Conservation (phyloP, 2,329 filamentous ascomycete genomes). For the Drechslerella dactyloides region DNA sequence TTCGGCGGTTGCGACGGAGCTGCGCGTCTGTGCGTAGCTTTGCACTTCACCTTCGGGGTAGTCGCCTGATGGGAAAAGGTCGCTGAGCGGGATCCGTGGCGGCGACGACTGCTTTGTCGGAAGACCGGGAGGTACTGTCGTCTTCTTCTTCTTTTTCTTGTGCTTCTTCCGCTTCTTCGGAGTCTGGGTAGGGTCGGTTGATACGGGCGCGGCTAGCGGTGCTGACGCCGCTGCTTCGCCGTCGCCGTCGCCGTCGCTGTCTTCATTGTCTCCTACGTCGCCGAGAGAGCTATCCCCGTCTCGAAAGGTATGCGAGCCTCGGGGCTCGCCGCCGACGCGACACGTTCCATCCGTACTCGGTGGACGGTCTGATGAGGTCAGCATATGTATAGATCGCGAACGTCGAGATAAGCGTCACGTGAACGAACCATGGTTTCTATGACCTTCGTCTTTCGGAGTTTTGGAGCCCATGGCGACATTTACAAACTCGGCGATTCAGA, state of each 20-base stretch:
- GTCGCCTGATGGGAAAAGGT: conserved; percentile 73
- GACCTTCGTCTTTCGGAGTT: conserved; percentile 27
- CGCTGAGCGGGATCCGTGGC: conserved; percentile 71
- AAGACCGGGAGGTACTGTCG: conserved; percentile 61
- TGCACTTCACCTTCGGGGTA: conserved; percentile 80
- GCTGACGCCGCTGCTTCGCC: conserved; percentile 10
- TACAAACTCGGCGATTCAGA: conserved; percentile 8
- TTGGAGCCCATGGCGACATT: conserved; percentile 46
- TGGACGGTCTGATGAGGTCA: conserved; percentile 18
- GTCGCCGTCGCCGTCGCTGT: conserved; percentile 26
- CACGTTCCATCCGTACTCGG: conserved; percentile 2
- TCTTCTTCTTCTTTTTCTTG: conserved; percentile 75
- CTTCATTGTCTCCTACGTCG: conserved; percentile 19
- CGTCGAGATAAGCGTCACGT: not conserved
- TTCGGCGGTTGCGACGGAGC: conserved; percentile 71
- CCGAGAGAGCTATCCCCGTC: conserved; percentile 42
- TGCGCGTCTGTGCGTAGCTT: conserved; percentile 67
- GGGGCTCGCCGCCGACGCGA: conserved; percentile 19
- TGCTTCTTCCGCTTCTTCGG: conserved; percentile 84
- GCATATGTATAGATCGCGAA: not conserved
- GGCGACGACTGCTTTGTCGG: conserved; percentile 71
- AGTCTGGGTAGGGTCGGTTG: conserved; percentile 53
- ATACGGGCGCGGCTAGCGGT: conserved; percentile 12
- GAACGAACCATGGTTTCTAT: conserved; percentile 22
- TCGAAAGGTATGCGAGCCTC: conserved; percentile 35